Base-by-base conservation (phyloP, 1,284 basidiomycete genomes). In the Porodaedalea pini region DNA sequence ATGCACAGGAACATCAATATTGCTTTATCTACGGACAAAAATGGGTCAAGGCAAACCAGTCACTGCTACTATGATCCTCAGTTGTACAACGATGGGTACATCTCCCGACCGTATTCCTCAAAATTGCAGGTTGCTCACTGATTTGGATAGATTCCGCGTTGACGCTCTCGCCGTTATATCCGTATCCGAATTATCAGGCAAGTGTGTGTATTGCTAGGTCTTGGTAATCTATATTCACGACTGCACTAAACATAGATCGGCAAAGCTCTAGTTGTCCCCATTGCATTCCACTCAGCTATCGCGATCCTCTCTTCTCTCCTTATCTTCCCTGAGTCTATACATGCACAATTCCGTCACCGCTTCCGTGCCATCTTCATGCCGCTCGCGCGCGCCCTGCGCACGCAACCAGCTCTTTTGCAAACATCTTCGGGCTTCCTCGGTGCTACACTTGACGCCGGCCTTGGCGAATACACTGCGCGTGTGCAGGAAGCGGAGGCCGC, bases 281-380 rank as follows among this genome's bases (percentile, higher is more conserved):
- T 71, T 1, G 64, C 68, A 1, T 49, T 70, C 55, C 69, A 70
- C 32, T 61, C 66, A 0, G 69, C 60, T 2, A 48, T 71, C 45
- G 62, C 63, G 34, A 58, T 70, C 43, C 15, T 66, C 36, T 60
- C 65, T 37, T 64, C 65, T 53, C 65, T 82, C 4, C 36, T 81
- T 47, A 71, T 92, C 49, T 90, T 90, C 67, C 89, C 89, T 0
- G 76, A 77, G 4, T 83, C 85, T 0, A 76, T 88, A 51, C 86
- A 88, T 3, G 73, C 85, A 0, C 74, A 79, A 52, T 90, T 86
- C 64, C 81, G 81, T 2, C 73, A 70, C 21, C 73, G 78, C 3
- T 71, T 90, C 1, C 73, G 77, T 45, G 72, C 64, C 2, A 79
- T 86, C 0, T 68, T 90, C 15, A 66, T 69, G 2, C 83, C 86